These are phyloP conservation scores for Wallacemonas sp. DNA, from an alignment of 208 protist genomes.

Conservation along the genomic window DNA sequence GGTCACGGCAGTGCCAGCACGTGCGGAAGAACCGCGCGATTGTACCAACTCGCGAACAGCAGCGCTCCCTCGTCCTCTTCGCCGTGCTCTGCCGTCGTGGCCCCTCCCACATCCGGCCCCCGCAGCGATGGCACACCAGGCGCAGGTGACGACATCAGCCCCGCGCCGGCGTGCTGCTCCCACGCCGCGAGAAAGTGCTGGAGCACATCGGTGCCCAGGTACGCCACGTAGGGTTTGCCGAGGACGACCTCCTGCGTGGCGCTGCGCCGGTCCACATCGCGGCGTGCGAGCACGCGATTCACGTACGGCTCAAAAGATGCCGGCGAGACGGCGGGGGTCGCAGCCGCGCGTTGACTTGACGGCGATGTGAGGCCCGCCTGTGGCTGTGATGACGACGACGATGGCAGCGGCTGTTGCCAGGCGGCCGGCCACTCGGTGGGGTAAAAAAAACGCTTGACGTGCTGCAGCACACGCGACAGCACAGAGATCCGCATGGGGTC, in stretches of 20 bases:
- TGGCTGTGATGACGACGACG: constrained; percentile 14
- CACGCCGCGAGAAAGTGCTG: constrained; percentile 42
- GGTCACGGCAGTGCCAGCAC: constrained; percentile 18
- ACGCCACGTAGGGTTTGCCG: constrained; percentile 62
- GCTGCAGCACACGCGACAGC: constrained; percentile 54
- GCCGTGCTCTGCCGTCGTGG: constrained; percentile 10
- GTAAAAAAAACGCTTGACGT: constrained; percentile 59
- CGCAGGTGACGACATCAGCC: constrained; percentile 3
- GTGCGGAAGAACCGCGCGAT: constrained; percentile 34
- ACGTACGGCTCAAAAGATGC: constrained; percentile 19
- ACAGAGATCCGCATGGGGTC: constrained; percentile 78
- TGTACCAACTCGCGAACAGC: constrained; percentile 34
- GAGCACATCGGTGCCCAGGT: constrained; percentile 44
- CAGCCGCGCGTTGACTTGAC: neutral
- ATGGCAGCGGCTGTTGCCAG: constrained; percentile 13
- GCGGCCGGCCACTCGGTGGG: constrained; percentile 46
- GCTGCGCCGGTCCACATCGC: constrained; percentile 51
- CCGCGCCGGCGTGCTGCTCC: constrained; percentile 11
- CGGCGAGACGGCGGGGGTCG: neutral
- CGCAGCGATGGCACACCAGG: constrained; percentile 18
- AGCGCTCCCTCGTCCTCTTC: constrained; percentile 5
- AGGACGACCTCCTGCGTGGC: constrained; percentile 57
- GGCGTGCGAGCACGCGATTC: constrained; percentile 37
- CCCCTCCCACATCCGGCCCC: constrained; percentile 13
- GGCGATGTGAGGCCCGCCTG: constrained; percentile 8